These are phyloP conservation scores for Hypseocharis bilobata DNA, from an alignment of 441 rosid genomes.

Conservation along the genomic window DNA sequence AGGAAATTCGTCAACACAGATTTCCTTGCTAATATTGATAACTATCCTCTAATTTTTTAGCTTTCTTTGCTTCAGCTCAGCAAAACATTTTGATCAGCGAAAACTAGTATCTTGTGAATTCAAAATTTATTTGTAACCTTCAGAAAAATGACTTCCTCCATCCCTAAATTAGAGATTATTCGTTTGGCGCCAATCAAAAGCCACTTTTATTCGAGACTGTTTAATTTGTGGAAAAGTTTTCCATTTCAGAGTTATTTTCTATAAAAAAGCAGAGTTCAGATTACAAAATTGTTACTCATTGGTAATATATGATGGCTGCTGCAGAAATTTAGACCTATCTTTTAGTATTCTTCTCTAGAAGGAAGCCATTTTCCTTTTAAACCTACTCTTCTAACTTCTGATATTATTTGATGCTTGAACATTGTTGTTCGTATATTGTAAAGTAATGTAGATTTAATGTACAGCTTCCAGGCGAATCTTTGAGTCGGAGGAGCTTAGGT, in stretches of 20 bases:
- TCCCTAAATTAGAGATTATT: background rate
- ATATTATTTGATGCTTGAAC: background rate
- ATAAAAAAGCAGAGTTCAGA: too few relatives aligned
- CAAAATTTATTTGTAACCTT: background rate
- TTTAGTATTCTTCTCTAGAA: background rate
- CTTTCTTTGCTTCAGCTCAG: background rate
- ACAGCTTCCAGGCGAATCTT: conserved; percentile 38
- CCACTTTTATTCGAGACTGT: too few relatives aligned
- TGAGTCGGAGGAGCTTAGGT: conserved; percentile 34
- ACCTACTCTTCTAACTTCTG: background rate
- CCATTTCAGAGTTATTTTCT: too few relatives aligned
- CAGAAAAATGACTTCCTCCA: background rate
- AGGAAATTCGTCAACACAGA: background rate
- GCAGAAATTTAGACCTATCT: too few relatives aligned
- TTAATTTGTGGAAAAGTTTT: background rate
- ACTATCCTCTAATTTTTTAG: too few relatives aligned
- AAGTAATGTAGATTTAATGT: conserved; percentile 12
- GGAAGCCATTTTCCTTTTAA: background rate
- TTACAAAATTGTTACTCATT: too few relatives aligned
- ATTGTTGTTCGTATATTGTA: background rate
- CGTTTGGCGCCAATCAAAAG: too few relatives aligned
- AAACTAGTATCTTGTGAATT: background rate
- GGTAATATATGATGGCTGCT: too few relatives aligned
- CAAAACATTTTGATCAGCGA: background rate
- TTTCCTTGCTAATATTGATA: background rate